Evolutionary conservation across 805 yeast genomes (phyloP), one percentile per base, ranked within the genome.

Genomic region (Yamadazyma laniorum): DNA sequence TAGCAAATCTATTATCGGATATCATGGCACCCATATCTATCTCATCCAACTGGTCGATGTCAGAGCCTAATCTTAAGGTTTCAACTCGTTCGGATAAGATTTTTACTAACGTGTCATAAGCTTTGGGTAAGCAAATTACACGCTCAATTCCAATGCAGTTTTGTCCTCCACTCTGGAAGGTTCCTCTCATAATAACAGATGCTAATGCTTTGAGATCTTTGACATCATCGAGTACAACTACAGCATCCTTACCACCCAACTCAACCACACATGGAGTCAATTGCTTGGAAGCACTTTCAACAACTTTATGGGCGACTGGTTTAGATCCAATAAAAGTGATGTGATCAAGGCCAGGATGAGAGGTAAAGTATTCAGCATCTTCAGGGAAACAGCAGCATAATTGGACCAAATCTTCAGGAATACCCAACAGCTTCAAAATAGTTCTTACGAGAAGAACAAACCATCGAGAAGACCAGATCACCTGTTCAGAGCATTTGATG

Each of bases 121-220:
- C 77, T 29, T 68, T 67, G 4, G 84, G 85, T 31, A 87, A 72
- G 25, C 90, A 88, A 45, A 93, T 82, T 5, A 93, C 95, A 41
- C 99, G 74, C 65, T 93, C 99, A 38, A 93, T 85, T 26, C 99
- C 98, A 53, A 93, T 93, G 66, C 99, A 93, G 58, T 93, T 93
- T 64, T 93, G 99, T 9, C 99, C 99, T 0, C 96, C 85, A 37
- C 95, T 85, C 65, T 93, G 99, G 68, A 91, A 93, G 0, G 96
- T 83, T 25, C 99, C 99, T 55, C 99, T 75, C 83, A 93, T 75
- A 27, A 93, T 74, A 18, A 89, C 80, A 12, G 96, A 86, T 0
- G 72, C 53, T 16, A 68, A 49, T 0, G 95, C 81, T 19, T 64
- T 55, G 18, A 64, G 48, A 47, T 81, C 79, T 45, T 77, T 67